These are phyloP conservation scores for Carex parvula DNA, from an alignment of 176 grass and related monocot species.

Conservation along the genomic window DNA sequence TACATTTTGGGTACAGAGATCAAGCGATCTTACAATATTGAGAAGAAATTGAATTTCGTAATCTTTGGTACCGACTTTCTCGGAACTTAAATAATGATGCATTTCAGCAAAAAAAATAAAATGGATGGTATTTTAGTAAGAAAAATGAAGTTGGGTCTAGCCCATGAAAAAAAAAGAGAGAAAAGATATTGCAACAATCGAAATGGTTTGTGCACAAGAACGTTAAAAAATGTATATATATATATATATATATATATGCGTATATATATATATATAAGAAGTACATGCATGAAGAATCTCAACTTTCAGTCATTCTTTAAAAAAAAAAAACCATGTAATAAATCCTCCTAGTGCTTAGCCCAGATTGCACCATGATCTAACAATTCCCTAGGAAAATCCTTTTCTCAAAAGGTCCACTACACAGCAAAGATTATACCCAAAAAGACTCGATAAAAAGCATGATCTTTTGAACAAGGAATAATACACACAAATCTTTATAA, in stretches of 20 bases:
- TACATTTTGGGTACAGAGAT: slow-evolving; percentile 11
- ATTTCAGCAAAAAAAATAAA: background rate
- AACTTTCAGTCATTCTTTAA: slow-evolving; percentile 6
- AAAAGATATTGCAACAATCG: background rate
- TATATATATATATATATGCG: no score
- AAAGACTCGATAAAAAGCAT: slow-evolving; percentile 44
- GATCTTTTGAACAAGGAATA: slow-evolving; percentile 30
- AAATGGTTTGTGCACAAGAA: no score
- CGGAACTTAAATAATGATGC: background rate
- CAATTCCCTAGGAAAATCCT: slow-evolving; percentile 18
- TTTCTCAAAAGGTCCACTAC: slow-evolving; percentile 23
- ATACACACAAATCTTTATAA: background rate
- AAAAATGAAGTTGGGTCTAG: background rate
- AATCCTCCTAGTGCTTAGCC: slow-evolving; percentile 24
- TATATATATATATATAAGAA: background rate
- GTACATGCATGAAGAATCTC: slow-evolving; percentile 27
- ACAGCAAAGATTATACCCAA: slow-evolving; percentile 15
- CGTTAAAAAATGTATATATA: no score
- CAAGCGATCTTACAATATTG: slow-evolving; percentile 5
- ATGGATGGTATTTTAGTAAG: background rate
- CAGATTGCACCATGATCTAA: slow-evolving; percentile 28
- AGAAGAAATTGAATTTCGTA: background rate
- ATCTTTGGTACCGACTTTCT: background rate
- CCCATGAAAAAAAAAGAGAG: background rate
- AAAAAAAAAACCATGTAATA: background rate